phyloP scores from a whole-genome alignment of 192 early-diverging fungal species.

The Podila clonocystis region DNA sequence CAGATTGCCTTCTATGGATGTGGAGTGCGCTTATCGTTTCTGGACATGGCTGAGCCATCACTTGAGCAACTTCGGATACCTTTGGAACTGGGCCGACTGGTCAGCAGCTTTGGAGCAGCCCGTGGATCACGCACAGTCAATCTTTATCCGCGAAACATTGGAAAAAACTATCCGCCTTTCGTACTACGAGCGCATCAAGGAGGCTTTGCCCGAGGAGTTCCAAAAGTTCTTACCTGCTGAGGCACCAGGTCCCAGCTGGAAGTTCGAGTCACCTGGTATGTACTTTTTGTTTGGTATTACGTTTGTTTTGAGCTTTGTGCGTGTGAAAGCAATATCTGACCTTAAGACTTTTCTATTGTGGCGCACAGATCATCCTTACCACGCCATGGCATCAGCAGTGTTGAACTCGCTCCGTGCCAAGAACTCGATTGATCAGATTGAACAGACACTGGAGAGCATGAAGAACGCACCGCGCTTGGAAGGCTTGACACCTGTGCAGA shows the following conservation, averaged over 20 bases:
- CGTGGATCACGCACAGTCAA: constrained; percentile 62
- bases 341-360: neutral
- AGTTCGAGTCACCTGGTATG: constrained; percentile 68
- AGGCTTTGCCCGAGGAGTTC: constrained; percentile 77
- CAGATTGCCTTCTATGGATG: constrained; percentile 80
- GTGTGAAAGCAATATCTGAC: neutral
- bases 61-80: constrained; percentile 92
- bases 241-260: constrained; percentile 78
- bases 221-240: constrained; percentile 63
- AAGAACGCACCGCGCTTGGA: constrained; percentile 48
- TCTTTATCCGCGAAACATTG: constrained; percentile 89
- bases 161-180: constrained; percentile 86
- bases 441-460: constrained; percentile 52
- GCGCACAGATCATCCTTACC: constrained; percentile 50
- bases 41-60: constrained; percentile 92
- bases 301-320: neutral
- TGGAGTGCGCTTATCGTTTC: constrained; percentile 85
- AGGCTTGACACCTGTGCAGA: constrained; percentile 34
- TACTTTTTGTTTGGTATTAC: neutral
- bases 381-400: constrained; percentile 52
- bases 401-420: constrained; percentile 57
- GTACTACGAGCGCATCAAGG: constrained; percentile 90
- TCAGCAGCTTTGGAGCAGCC: constrained; percentile 61
- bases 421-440: constrained; percentile 58
- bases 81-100: constrained; percentile 93